Evolutionary conservation across 2,329 filamentous ascomycete genomes (phyloP), one percentile per base, ranked within the genome.

Genomic region (Amauroascus verrucosus): DNA sequence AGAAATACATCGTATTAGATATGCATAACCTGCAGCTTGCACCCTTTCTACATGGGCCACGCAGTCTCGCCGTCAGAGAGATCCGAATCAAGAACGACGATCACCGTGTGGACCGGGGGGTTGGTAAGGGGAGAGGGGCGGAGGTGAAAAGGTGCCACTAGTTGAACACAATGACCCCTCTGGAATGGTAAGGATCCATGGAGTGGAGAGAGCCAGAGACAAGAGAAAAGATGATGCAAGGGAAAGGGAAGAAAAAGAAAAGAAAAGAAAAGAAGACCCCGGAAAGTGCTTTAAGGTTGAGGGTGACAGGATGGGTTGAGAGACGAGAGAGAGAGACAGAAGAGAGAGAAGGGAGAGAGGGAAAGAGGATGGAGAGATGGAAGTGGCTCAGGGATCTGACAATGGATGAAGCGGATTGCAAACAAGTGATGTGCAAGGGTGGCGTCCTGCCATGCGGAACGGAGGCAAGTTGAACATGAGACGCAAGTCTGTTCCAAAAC

Each of bases 1-100:
- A 53, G 50, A 24, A 40, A 38, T 38, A 46, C 41, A 53, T 47
- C 50, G 50, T 46, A 53, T 47, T 47, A 46, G 43, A 53, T 51
- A 41, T 51, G 40, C 40, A 51, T 43, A 51, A 53, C 41, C 43
- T 53, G 50, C 50, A 53, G 50, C 50, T 47, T 38, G 50, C 50
- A 46, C 20, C 41, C 41, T 53, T 44, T 53, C 48, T 37, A 40
- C 50, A 47, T 46, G 41, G 43, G 43, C 50, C 50, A 53, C 50
- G 50, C 50, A 53, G 50, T 53, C 50, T 53, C 50, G 50, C 50
- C 50, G 43, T 53, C 43, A 47, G 33, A 47, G 30, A 46, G 41
- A 53, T 53, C 50, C 50, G 50, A 53, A 40, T 40, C 50, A 53
- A n/a, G 41, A 37, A 53, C 43, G 50, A 53, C 50, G 50, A 53